phyloP scores from a whole-genome alignment of 331 rosid genomes.

The Arachis monticola region DNA sequence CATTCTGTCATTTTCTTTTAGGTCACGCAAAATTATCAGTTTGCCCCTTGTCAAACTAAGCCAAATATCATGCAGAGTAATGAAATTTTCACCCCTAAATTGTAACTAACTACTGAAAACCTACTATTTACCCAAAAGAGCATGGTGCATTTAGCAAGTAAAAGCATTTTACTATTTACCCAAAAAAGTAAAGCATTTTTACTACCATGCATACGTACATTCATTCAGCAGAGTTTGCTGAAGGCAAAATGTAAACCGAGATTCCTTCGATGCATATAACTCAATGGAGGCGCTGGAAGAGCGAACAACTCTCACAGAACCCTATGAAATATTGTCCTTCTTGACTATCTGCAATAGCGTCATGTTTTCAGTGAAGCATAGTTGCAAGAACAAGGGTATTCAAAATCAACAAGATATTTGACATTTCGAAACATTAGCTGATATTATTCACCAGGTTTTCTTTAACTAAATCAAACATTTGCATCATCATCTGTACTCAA shows the following conservation, averaged over 20 bases:
- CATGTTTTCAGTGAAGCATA: conserved; percentile 17
- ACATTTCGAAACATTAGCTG: background rate
- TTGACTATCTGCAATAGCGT: conserved; percentile 55
- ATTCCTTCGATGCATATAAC: conserved; percentile 2
- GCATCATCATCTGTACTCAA: conserved; percentile 3
- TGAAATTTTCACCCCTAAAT: no score
- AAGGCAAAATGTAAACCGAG: conserved; percentile 8
- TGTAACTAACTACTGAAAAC: no score
- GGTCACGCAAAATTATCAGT: no score
- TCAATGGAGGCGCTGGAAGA: conserved; percentile 3
- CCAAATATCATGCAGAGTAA: no score
- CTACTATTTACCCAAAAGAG: background rate
- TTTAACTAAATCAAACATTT: conserved; percentile 6
- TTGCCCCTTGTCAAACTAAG: no score
- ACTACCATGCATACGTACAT: conserved; percentile 19
- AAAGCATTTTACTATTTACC: no score
- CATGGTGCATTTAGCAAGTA: background rate
- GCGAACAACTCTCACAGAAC: conserved; percentile 40
- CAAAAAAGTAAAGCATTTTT: background rate
- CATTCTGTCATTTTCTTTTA: no score
- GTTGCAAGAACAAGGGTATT: background rate
- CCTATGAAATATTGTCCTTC: conserved; percentile 44
- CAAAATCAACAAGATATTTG: background rate
- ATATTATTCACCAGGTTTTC: background rate
- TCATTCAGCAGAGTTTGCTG: conserved; percentile 20